Base-by-base conservation (phyloP, 2,329 filamentous ascomycete genomes). In the Xylariomycetidae sp. region DNA sequence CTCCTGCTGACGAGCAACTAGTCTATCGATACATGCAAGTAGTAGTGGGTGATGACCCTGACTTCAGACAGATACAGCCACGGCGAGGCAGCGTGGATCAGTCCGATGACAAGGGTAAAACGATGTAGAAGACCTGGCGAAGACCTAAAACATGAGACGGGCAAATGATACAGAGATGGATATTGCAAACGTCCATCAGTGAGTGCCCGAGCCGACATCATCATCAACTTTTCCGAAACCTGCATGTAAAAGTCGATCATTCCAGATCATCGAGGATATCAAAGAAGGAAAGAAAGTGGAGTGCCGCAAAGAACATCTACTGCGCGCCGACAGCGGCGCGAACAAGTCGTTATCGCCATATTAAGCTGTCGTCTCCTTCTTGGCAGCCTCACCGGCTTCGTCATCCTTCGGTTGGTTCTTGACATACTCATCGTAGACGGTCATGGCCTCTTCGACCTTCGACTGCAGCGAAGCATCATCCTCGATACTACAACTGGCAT, bases 401-500 rank as follows among this genome's bases (percentile, higher is more conserved):
- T 49, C 42, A 16, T 33, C 47, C 33, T 58, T 57, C 61, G 92
- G 87, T 58, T 78, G 80, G 57, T 77, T 80, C 81, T 97, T 97
- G 69, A 97, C 83, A 65, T 98, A 98, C 67, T 98, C 92, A 58
- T 98, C 88, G 63, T 97, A 98, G 54, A 98, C 92, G 51, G 79
- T 86, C 60, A 98, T 84, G 49, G 92, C 92, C 72, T 98, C 92
- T 41, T 95, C 88, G 40, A 98, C 92, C 83, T 98, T 98, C 63
- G 82, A 79, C 61, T 88, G 86, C 40, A 98, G 83, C 59, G 89
- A 86, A 51, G 71, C 69, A 30, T 96, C 88, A 57, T 97, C 88
- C 60, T 90, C 86, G 49, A 94, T 88, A 46, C 89, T 95, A 50
- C 63, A 44, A 66, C 51, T 27, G 16, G 13, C 7, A 14, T 57